A percentile compares a stretch with the other conserved stretches of the same genome.
phyloP scores from a whole-genome alignment of 345 rosid species.

The Salix dunnii region DNA sequence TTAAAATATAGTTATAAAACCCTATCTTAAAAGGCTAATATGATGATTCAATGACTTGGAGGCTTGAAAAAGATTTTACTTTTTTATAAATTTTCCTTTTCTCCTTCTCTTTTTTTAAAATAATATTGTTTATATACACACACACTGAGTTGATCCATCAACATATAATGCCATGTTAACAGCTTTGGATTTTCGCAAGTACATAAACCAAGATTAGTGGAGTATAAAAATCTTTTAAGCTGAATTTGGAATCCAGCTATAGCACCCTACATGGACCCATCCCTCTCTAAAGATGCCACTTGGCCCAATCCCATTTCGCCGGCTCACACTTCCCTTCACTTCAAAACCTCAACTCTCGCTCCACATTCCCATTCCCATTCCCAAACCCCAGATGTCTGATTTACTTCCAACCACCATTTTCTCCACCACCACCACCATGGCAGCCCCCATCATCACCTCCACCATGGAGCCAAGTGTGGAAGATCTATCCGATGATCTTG shows the following conservation, averaged over 20 bases:
- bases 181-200: not conserved
- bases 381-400: not conserved
- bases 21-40: too few relatives aligned
- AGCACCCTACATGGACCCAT: slow-evolving; percentile 22
- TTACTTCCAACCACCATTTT: not conserved
- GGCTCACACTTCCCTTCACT: slow-evolving; percentile 24
- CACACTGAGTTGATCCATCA: too few relatives aligned
- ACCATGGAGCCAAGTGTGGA: slow-evolving; percentile 28
- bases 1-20: too few relatives aligned
- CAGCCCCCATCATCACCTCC: not conserved
- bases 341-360: slow-evolving; percentile 5
- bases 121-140: too few relatives aligned
- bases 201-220: not conserved
- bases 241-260: slow-evolving; percentile 6
- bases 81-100: too few relatives aligned
- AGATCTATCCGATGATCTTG: slow-evolving; percentile 36
- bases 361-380: not conserved
- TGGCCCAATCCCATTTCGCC: slow-evolving; percentile 40
- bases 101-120: too few relatives aligned
- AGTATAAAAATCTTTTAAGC: not conserved
- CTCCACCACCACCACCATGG: not conserved
- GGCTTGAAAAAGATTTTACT: too few relatives aligned
- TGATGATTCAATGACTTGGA: too few relatives aligned
- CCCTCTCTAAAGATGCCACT: slow-evolving; percentile 22
- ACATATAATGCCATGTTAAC: too few relatives aligned